Percentiles rank a stretch among this genome's conserved stretches.
These are phyloP conservation scores for Aspergillus unguis DNA, from an alignment of 2,329 filamentous ascomycete genomes.

Conservation along the genomic window DNA sequence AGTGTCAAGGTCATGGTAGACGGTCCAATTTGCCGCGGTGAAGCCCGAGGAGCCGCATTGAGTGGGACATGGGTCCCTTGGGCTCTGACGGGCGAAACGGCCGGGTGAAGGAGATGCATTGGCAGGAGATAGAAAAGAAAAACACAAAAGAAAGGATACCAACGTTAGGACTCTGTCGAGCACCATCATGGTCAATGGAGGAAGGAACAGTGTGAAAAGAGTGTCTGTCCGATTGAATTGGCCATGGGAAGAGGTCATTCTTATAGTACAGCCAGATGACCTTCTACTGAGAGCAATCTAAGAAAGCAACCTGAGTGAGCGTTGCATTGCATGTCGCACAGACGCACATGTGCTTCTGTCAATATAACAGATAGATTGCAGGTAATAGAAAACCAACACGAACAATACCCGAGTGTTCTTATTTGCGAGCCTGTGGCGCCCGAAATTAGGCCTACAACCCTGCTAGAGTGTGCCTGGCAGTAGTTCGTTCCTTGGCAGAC, in stretches of 20 bases:
- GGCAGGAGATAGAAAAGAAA: not conserved
- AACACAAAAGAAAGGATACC: not conserved
- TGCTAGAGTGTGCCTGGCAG: not conserved
- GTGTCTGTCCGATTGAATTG: not conserved
- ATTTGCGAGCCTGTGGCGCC: not conserved
- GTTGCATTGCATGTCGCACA: not conserved
- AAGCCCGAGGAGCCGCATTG: conserved; percentile 3
- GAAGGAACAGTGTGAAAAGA: not conserved
- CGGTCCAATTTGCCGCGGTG: conserved; percentile 1
- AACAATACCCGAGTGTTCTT: not conserved
- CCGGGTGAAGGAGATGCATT: conserved; percentile 1
- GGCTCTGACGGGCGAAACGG: not conserved
- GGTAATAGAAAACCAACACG: not conserved
- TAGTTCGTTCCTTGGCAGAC: not conserved
- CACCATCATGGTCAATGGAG: not conserved
- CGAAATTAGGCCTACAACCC: not conserved
- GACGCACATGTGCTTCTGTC: not conserved
- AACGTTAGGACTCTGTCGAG: not conserved
- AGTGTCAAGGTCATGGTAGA: conserved; percentile 5
- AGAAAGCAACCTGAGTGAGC: not conserved
- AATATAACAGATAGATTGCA: not conserved
- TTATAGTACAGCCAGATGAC: not conserved
- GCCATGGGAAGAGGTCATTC: not conserved
- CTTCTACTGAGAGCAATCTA: not conserved
- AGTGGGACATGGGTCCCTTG: conserved; percentile 5